Evolutionary conservation across 169 alveolate genomes (phyloP).

Genomic region (Plasmodium gonderi): DNA sequence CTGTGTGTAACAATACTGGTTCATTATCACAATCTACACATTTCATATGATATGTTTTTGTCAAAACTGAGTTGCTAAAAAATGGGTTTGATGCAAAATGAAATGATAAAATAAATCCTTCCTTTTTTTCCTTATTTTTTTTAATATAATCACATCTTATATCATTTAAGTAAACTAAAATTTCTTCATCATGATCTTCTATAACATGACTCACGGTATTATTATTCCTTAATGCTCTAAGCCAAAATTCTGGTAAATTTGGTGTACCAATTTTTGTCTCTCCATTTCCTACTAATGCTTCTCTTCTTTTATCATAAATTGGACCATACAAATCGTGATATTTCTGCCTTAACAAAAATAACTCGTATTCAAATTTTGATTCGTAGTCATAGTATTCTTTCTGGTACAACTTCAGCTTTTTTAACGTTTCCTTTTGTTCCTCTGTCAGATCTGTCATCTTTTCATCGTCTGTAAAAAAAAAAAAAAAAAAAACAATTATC

Average conservation of each 20-base stretch:
- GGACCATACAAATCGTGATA: constrained; percentile 84
- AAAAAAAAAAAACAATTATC: neutral
- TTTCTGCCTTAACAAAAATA: constrained; percentile 82
- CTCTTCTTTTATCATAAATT: constrained; percentile 78
- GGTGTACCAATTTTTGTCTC: constrained; percentile 62
- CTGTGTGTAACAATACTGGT: constrained; percentile 87
- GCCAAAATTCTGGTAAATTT: constrained; percentile 85
- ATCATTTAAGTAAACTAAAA: constrained; percentile 83
- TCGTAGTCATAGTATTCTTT: constrained; percentile 84
- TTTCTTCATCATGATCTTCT: constrained; percentile 85
- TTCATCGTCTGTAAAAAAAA: constrained; percentile 26
- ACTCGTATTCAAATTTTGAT: constrained; percentile 81
- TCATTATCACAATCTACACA: constrained; percentile 86
- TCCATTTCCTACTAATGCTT: constrained; percentile 71
- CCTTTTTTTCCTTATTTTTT: constrained; percentile 84
- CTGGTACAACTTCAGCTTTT: constrained; percentile 78
- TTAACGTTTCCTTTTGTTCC: constrained; percentile 80
- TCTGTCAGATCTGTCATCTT: constrained; percentile 81
- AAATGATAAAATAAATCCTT: constrained; percentile 82
- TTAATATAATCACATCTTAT: constrained; percentile 84
- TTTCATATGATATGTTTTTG: constrained; percentile 86
- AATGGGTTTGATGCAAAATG: constrained; percentile 84
- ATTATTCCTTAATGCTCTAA: constrained; percentile 85
- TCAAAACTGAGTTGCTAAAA: constrained; percentile 81
- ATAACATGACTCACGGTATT: constrained; percentile 82